Evolutionary conservation across 2,329 filamentous ascomycete species (phyloP).

Genomic region (Ophiostoma ips): DNA sequence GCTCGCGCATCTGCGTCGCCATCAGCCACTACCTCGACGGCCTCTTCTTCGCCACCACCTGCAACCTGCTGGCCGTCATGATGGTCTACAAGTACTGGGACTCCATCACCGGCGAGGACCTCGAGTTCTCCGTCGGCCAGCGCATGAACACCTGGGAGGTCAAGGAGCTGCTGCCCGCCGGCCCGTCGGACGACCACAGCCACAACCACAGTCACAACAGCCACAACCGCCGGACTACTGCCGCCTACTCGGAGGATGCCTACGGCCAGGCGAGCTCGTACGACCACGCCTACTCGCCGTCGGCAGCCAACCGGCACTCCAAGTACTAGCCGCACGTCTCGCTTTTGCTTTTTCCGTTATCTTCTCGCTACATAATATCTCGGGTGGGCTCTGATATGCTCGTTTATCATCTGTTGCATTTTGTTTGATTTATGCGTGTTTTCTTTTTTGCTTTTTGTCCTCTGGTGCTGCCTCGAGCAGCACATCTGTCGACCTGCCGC

Average conservation of each 20-base stretch:
- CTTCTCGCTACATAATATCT: neutral
- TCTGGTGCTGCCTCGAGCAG: too few species aligned
- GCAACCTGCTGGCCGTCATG: constrained; percentile 92
- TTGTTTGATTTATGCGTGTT: too few species aligned
- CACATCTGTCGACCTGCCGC: too few species aligned
- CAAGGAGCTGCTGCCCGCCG: constrained; percentile 70
- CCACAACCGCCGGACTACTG: too few species aligned
- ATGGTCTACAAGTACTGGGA: constrained; percentile 99
- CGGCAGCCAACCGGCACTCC: constrained; percentile 25
- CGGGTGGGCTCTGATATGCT: neutral
- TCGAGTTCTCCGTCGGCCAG: constrained; percentile 93
- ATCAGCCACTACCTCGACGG: constrained; percentile 90
- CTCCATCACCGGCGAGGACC: constrained; percentile 93
- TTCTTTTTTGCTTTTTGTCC: too few species aligned
- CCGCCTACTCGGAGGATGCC: constrained; percentile 57
- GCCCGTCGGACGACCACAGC: constrained; percentile 27
- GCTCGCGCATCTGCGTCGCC: constrained; percentile 66
- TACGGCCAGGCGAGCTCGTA: constrained; percentile 42
- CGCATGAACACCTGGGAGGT: constrained; percentile 98
- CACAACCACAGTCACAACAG: constrained; percentile 62
- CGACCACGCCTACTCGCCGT: constrained; percentile 35
- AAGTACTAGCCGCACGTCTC: constrained; percentile 31
- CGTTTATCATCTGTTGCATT: too few species aligned
- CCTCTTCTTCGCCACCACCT: constrained; percentile 83
- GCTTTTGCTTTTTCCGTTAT: neutral